Conservation (phyloP, 805 yeast genomes). For the Scheffersomyces lignosus region DNA sequence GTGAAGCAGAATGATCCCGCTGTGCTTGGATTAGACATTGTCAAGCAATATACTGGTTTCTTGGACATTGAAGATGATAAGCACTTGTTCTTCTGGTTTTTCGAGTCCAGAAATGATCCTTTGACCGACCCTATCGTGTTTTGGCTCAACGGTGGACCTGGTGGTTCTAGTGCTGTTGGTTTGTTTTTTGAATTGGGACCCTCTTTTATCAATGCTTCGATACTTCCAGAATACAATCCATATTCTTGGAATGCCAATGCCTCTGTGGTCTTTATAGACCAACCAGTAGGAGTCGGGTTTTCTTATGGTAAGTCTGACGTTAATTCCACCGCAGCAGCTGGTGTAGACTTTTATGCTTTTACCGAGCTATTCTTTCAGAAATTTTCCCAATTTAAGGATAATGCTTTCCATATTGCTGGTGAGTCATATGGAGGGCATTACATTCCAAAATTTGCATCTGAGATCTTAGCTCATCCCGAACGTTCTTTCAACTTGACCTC, state of each 20-base stretch:
- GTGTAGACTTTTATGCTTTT: slow-evolving; percentile 36
- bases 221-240: slow-evolving; percentile 31
- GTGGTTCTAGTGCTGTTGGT: slow-evolving; percentile 36
- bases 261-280: slow-evolving; percentile 15
- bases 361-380: slow-evolving; percentile 38
- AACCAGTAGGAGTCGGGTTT: slow-evolving; percentile 36
- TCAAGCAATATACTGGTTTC: slow-evolving; percentile 21
- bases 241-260: slow-evolving; percentile 34
- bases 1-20: slow-evolving; percentile 4
- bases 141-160: slow-evolving; percentile 40
- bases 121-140: slow-evolving; percentile 34
- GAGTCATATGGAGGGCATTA: slow-evolving; percentile 18
- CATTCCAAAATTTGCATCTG: slow-evolving; percentile 13
- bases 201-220: slow-evolving; percentile 24
- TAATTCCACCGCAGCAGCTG: slow-evolving; percentile 32
- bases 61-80: slow-evolving; percentile 21
- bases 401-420: slow-evolving; percentile 36
- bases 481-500: slow-evolving; percentile 9
- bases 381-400: slow-evolving; percentile 29
- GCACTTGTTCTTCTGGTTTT: slow-evolving; percentile 22
- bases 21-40: slow-evolving; percentile 17
- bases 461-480: slow-evolving; percentile 14
- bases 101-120: slow-evolving; percentile 21
- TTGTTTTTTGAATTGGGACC: slow-evolving; percentile 38
- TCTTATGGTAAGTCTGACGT: slow-evolving; percentile 29